Conservation (phyloP, 2,329 filamentous ascomycete species). For the Colletotrichum cordylinicola region DNA sequence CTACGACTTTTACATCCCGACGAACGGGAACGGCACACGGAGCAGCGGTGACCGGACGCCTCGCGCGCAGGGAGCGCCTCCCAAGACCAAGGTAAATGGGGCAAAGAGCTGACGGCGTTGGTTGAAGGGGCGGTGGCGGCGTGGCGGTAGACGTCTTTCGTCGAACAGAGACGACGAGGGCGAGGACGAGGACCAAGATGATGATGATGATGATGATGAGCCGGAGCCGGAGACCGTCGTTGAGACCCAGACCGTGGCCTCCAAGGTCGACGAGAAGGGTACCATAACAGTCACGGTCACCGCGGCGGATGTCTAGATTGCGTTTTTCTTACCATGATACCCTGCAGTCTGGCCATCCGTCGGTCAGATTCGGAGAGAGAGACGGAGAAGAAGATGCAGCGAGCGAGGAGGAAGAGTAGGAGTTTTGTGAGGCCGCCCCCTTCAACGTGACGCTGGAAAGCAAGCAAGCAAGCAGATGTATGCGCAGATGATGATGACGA, state of each 20-base stretch:
- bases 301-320: slow-evolving; percentile 10
- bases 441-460: slow-evolving; percentile 23
- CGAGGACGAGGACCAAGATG: not conserved
- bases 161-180: not conserved
- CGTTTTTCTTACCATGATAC: slow-evolving; percentile 21
- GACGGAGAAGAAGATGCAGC: not conserved
- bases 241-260: not conserved
- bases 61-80: not conserved
- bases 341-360: slow-evolving; percentile 6
- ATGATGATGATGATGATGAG: not conserved
- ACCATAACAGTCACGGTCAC: slow-evolving; percentile 20
- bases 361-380: not conserved
- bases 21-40: slow-evolving; percentile 10
- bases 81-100: slow-evolving; percentile 6
- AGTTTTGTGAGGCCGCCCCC: slow-evolving; percentile 7
- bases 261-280: not conserved
- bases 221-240: not conserved
- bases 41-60: slow-evolving; percentile 23
- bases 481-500: not conserved
- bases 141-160: not conserved
- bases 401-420: not conserved
- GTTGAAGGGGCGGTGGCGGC: slow-evolving; percentile 26
- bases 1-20: slow-evolving; percentile 25
- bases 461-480: not conserved
- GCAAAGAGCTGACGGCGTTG: slow-evolving; percentile 24